A percentile compares a stretch with the other conserved stretches of the same genome.
These are phyloP conservation scores for Fusarium goolgardi DNA, from an alignment of 2,329 filamentous ascomycete genomes.

Conservation along the genomic window DNA sequence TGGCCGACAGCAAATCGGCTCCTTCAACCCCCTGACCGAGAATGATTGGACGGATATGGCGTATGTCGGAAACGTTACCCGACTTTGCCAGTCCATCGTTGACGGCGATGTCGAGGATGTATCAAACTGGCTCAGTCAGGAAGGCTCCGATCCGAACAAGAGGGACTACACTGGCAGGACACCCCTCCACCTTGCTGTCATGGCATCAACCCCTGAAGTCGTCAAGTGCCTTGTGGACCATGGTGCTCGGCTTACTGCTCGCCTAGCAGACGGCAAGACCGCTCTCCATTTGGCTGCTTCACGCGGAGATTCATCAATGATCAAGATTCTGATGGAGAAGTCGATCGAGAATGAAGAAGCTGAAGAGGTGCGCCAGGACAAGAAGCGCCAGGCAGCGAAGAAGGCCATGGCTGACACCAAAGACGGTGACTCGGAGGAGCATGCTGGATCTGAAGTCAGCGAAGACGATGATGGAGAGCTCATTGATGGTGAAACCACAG, in stretches of 20 bases:
- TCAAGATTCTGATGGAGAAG: slow-evolving; percentile 77
- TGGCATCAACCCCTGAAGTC: slow-evolving; percentile 74
- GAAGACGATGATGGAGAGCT: slow-evolving; percentile 59
- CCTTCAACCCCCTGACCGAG: slow-evolving; percentile 83
- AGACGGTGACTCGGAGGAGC: slow-evolving; percentile 3
- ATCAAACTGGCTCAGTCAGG: slow-evolving; percentile 74
- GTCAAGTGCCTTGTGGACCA: slow-evolving; percentile 77
- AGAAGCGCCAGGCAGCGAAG: slow-evolving; percentile 56
- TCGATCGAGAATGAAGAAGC: slow-evolving; percentile 79
- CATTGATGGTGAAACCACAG: slow-evolving; percentile 59
- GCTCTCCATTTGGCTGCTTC: slow-evolving; percentile 84
- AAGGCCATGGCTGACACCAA: slow-evolving; percentile 10
- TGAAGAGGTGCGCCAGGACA: slow-evolving; percentile 68
- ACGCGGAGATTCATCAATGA: slow-evolving; percentile 74
- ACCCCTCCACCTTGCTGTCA: slow-evolving; percentile 80
- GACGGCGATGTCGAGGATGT: slow-evolving; percentile 78
- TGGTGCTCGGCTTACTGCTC: slow-evolving; percentile 77
- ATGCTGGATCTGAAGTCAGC: slow-evolving; percentile 21
- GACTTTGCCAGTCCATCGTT: slow-evolving; percentile 84
- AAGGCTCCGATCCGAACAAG: slow-evolving; percentile 75
- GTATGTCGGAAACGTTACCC: slow-evolving; percentile 82
- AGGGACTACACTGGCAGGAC: slow-evolving; percentile 83
- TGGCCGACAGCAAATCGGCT: slow-evolving; percentile 76
- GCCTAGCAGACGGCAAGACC: slow-evolving; percentile 82
- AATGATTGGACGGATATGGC: slow-evolving; percentile 93